A percentile compares a stretch with the other conserved stretches of the same genome.
These are phyloP conservation scores for Fusarium oligoseptatum DNA, from an alignment of 2,329 filamentous ascomycete genomes.

Conservation along the genomic window DNA sequence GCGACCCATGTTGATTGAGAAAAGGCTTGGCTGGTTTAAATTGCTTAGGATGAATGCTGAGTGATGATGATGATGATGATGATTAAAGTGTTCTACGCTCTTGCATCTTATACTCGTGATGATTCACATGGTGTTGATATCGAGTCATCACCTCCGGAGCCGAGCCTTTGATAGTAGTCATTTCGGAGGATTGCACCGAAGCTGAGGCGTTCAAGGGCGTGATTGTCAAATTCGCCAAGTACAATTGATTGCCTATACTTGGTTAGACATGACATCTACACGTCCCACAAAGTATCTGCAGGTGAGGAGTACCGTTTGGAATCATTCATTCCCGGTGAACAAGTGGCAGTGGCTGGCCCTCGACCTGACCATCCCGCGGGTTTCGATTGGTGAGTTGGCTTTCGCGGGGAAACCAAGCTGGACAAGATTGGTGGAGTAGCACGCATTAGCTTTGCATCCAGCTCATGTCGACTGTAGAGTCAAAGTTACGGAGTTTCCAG, in stretches of 20 bases:
- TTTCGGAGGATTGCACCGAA: conserved; percentile 20
- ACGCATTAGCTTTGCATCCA: conserved; percentile 4
- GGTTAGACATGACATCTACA: background rate
- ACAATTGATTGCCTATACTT: background rate
- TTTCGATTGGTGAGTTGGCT: conserved; percentile 38
- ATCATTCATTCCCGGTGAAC: background rate
- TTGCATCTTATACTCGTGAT: conserved; percentile 18
- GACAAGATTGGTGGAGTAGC: background rate
- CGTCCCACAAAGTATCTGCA: background rate
- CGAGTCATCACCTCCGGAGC: conserved; percentile 13
- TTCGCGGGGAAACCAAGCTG: conserved; percentile 22
- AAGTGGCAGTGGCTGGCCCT: conserved; percentile 29
- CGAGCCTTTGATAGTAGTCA: conserved; percentile 1
- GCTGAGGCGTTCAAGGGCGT: conserved; percentile 2
- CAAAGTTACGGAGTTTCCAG: background rate
- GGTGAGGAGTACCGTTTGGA: background rate
- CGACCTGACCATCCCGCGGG: conserved; percentile 38
- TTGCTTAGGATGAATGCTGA: background rate
- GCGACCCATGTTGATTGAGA: conserved; percentile 49
- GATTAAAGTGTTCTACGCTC: background rate
- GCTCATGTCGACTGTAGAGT: conserved; percentile 1
- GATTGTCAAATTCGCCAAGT: conserved; percentile 5
- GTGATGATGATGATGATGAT: background rate
- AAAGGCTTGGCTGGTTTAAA: background rate
- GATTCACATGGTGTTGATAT: background rate